Conservation (phyloP, 169 alveolate genomes). For the Cryptosporidium canis region DNA sequence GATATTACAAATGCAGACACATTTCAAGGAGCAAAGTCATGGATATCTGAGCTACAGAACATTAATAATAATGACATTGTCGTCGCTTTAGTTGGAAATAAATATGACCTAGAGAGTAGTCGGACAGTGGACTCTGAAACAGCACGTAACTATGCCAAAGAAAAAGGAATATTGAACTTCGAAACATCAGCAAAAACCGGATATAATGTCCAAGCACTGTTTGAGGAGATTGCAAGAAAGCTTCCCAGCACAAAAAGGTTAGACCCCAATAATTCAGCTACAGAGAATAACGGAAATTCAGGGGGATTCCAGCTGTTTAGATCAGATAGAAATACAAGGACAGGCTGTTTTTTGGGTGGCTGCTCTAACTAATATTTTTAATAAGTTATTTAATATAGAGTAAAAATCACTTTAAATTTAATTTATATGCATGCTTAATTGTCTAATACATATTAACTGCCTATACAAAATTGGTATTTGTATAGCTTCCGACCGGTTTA, state of each 20-base stretch:
- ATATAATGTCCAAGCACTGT: slow-evolving; percentile 87
- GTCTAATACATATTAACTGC: background rate
- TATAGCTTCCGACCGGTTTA: slow-evolving; percentile 54
- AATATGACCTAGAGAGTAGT: slow-evolving; percentile 85
- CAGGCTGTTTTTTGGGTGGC: background rate
- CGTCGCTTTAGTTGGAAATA: slow-evolving; percentile 89
- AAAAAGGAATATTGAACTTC: slow-evolving; percentile 86
- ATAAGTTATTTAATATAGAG: background rate
- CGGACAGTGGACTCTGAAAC: slow-evolving; percentile 87
- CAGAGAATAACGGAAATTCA: slow-evolving; percentile 5
- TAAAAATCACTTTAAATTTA: background rate
- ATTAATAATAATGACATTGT: slow-evolving; percentile 84
- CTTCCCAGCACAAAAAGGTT: slow-evolving; percentile 43
- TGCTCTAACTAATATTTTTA: background rate
- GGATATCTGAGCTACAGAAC: slow-evolving; percentile 88
- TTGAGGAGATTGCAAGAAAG: slow-evolving; percentile 80
- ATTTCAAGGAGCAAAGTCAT: slow-evolving; percentile 88
- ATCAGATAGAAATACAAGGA: slow-evolving; percentile 19
- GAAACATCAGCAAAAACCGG: slow-evolving; percentile 93
- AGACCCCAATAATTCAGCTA: background rate
- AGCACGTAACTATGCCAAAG: slow-evolving; percentile 87
- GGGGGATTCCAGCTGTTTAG: slow-evolving; percentile 64
- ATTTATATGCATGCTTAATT: background rate
- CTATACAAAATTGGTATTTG: slow-evolving; percentile 5
- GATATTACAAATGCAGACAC: slow-evolving; percentile 87